Conservation (phyloP, 768 basidiomycete genomes). For the Agrocybe praecox region DNA sequence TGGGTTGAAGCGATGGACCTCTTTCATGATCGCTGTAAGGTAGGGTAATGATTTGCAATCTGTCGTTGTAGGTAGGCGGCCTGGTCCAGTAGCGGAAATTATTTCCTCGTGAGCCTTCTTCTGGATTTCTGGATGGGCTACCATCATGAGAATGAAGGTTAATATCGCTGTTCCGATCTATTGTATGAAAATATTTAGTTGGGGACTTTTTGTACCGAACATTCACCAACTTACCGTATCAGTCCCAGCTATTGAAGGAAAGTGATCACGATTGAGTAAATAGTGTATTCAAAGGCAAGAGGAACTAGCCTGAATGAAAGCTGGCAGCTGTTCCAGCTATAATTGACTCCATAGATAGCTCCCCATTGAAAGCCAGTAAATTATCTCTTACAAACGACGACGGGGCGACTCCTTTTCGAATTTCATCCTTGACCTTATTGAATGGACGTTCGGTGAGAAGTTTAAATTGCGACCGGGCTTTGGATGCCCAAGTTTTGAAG, state of each 20-base stretch:
- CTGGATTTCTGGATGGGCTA: background rate
- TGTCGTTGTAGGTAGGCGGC: background rate
- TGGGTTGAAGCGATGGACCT: background rate
- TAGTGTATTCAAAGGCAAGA: background rate
- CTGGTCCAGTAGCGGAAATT: background rate
- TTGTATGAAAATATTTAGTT: background rate
- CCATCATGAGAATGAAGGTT: background rate
- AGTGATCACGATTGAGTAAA: background rate
- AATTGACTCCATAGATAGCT: background rate
- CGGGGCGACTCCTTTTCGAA: background rate
- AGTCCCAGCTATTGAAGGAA: background rate
- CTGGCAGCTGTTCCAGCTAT: background rate
- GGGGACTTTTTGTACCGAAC: background rate
- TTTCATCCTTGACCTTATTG: background rate
- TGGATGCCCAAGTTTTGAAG: background rate
- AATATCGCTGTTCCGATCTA: background rate
- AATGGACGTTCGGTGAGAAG: background rate
- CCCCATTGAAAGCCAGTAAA: background rate
- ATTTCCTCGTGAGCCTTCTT: background rate
- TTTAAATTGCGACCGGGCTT: background rate
- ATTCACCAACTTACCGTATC: background rate
- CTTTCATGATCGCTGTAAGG: background rate
- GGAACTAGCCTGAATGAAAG: background rate
- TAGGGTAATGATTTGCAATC: background rate
- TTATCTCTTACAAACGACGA: background rate